Percentiles rank a stretch among this genome's conserved stretches.
Conservation (phyloP, 306 rosid species). For the Dalbergia oliveri region DNA sequence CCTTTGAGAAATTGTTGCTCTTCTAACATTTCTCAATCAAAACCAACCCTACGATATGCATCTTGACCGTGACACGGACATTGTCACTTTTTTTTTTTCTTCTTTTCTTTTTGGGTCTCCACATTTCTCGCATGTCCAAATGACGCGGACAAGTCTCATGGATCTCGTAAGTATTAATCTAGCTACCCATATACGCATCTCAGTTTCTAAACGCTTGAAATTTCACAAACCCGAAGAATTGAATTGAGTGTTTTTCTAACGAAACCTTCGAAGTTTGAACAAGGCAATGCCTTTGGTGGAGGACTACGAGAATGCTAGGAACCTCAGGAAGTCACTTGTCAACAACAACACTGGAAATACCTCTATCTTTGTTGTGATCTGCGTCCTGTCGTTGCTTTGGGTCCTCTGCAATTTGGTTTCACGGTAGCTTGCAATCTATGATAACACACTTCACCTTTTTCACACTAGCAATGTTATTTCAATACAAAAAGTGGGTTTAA, state of each 20-base stretch:
- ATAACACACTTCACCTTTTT: background rate
- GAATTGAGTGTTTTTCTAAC: background rate
- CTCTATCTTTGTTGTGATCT: constrained; percentile 61
- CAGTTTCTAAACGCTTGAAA: background rate
- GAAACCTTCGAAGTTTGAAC: background rate
- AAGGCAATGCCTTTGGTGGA: constrained; percentile 58
- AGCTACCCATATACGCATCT: constrained; percentile 8
- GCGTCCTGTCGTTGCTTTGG: constrained; percentile 82
- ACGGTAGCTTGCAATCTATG: constrained; percentile 49
- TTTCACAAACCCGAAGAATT: constrained; percentile 16
- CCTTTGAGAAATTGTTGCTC: too few species aligned
- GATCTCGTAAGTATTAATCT: background rate
- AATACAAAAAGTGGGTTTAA: too few species aligned
- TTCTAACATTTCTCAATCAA: too few species aligned
- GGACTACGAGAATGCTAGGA: constrained; percentile 59
- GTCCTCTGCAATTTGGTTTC: constrained; percentile 85
- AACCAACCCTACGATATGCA: background rate
- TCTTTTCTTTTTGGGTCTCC: constrained; percentile 19
- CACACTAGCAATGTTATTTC: too few species aligned
- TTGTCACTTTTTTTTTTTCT: background rate
- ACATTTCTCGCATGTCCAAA: constrained; percentile 44
- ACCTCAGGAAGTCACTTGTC: constrained; percentile 63
- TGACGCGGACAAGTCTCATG: constrained; percentile 38
- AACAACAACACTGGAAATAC: constrained; percentile 49
- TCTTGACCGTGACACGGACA: background rate